These are phyloP conservation scores for Plectranthus barbatus DNA, from an alignment of 257 asterid species.

Conservation along the genomic window DNA sequence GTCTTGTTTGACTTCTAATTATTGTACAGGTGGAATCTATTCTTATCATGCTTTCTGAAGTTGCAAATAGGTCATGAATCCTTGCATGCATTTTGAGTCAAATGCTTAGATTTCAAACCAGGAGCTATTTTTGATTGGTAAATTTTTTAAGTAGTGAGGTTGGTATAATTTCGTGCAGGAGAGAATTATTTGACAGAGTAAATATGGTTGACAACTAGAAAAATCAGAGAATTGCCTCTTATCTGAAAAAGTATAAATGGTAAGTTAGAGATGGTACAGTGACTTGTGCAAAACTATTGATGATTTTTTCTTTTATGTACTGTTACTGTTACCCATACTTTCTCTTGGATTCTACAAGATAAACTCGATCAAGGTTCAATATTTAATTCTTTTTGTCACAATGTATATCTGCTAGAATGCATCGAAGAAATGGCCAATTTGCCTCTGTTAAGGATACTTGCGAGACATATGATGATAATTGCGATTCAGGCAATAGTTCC, in stretches of 20 bases:
- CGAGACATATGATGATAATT: conserved; percentile 18
- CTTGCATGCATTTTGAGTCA: neutral
- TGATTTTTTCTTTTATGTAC: neutral
- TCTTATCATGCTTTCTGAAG: neutral
- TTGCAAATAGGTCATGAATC: neutral
- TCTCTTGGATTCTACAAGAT: neutral
- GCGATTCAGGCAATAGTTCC: conserved; percentile 23
- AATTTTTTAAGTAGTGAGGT: neutral
- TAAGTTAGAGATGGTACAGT: neutral
- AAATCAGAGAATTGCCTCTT: neutral
- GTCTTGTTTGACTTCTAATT: neutral
- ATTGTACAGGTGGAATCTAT: neutral
- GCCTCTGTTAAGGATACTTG: conserved; percentile 32
- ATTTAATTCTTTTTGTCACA: conserved; percentile 1
- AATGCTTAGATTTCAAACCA: neutral
- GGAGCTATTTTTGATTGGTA: neutral
- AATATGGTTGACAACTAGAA: neutral
- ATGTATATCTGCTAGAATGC: conserved; percentile 33
- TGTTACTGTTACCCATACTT: neutral
- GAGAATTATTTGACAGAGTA: neutral
- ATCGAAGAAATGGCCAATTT: conserved; percentile 43
- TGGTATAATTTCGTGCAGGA: neutral
- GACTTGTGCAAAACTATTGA: neutral
- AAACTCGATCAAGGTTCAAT: neutral
- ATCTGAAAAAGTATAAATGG: neutral